Percentiles rank a stretch among this genome's conserved stretches.
These are phyloP conservation scores for Scytalidium lignicola DNA, from an alignment of 2,329 filamentous ascomycete species.

Conservation along the genomic window DNA sequence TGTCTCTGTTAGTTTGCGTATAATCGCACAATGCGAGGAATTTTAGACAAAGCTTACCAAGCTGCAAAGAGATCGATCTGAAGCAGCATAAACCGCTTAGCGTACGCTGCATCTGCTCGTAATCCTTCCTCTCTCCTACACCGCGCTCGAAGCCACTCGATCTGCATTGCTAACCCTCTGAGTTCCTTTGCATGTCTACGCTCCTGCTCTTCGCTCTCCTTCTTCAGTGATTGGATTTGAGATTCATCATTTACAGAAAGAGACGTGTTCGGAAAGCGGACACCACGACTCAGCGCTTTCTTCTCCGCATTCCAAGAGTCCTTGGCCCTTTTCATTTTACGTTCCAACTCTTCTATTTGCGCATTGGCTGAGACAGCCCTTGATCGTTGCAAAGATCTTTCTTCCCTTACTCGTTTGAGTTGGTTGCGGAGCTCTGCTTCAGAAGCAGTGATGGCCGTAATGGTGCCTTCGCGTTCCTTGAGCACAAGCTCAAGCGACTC, in stretches of 20 bases:
- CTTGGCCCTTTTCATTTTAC: slow-evolving; percentile 32
- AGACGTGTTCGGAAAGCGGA: slow-evolving; percentile 34
- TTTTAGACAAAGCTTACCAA: slow-evolving; percentile 63
- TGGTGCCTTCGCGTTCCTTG: slow-evolving; percentile 60
- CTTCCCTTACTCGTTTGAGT: slow-evolving; percentile 63
- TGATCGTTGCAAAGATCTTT: slow-evolving; percentile 43
- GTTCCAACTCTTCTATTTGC: slow-evolving; percentile 27
- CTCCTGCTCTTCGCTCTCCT: slow-evolving; percentile 38
- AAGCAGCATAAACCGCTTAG: slow-evolving; percentile 77
- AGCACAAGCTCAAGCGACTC: slow-evolving; percentile 71
- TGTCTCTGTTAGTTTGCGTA: slow-evolving; percentile 10
- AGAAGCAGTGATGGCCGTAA: slow-evolving; percentile 51
- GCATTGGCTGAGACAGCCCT: slow-evolving; percentile 15
- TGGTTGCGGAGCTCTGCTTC: slow-evolving; percentile 60
- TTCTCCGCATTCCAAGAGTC: slow-evolving; percentile 42
- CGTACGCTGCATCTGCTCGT: slow-evolving; percentile 74
- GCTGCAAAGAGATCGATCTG: slow-evolving; percentile 79
- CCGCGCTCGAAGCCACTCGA: slow-evolving; percentile 81
- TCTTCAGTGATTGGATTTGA: slow-evolving; percentile 32
- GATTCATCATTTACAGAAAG: slow-evolving; percentile 30
- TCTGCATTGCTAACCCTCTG: slow-evolving; percentile 79
- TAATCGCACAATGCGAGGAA: slow-evolving; percentile 2
- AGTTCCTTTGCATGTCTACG: slow-evolving; percentile 70
- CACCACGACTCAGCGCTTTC: slow-evolving; percentile 32
- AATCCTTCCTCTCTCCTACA: slow-evolving; percentile 77